phyloP scores from a whole-genome alignment of 306 rosid genomes.

The Quercus parvula region DNA sequence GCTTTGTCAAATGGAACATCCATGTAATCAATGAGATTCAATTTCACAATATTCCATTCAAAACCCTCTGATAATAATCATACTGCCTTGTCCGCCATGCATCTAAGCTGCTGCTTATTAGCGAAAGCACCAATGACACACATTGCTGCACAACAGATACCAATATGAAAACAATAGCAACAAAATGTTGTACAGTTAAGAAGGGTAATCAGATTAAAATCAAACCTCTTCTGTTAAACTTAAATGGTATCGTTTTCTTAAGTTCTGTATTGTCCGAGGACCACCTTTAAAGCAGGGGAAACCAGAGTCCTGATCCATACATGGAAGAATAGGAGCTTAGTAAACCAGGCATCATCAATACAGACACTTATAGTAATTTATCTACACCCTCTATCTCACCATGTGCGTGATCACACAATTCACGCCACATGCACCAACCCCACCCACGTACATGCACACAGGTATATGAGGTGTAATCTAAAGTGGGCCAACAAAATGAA shows the following conservation, averaged over 20 bases:
- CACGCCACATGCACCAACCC: not conserved
- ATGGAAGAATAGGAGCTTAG: constrained; percentile 22
- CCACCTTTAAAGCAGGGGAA: constrained; percentile 99
- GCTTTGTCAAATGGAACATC: constrained; percentile 35
- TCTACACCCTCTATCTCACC: constrained; percentile 14
- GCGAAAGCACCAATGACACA: constrained; percentile 94
- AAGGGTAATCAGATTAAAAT: constrained; percentile 8
- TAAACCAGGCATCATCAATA: constrained; percentile 7
- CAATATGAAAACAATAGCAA: constrained; percentile 23
- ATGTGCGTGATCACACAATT: not conserved
- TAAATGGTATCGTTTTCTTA: constrained; percentile 90
- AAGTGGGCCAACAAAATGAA: not conserved
- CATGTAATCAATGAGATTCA: constrained; percentile 23
- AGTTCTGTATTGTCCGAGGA: constrained; percentile 88
- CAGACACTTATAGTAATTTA: constrained; percentile 5
- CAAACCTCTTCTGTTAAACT: constrained; percentile 96
- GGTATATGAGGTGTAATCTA: not conserved
- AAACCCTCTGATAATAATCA: constrained; percentile 94
- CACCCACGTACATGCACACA: not conserved
- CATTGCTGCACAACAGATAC: constrained; percentile 66
- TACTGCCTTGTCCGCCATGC: constrained; percentile 99
- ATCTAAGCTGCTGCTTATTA: constrained; percentile 96
- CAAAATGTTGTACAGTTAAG: not conserved
- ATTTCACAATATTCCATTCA: constrained; percentile 92
- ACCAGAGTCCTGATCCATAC: constrained; percentile 78